Base-by-base conservation (phyloP, 805 yeast genomes). In the Cyberlindnera samutprakarnensis region DNA sequence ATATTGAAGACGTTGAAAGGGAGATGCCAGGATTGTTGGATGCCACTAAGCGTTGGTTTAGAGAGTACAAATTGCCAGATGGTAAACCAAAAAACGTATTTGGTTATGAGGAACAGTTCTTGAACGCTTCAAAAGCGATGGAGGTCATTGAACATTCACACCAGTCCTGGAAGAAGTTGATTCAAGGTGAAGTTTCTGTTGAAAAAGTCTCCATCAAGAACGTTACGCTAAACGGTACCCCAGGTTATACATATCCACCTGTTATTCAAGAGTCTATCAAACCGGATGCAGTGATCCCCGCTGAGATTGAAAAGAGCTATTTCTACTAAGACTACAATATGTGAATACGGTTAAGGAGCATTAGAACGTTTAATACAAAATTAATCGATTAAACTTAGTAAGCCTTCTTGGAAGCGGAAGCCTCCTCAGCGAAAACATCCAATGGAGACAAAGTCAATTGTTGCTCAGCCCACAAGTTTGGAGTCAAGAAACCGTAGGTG, bases 401-500 rank as follows among this genome's bases (percentile, higher is more conserved):
- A 38, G 45, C 45, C 41, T 77, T 81, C 75, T 78, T 80, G 63
- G 72, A 59, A 48, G 70, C 74, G 58, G 75, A 64, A 60, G 84
- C 82, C 66, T 80, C 87, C 57, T 81, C 90, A 61, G 90, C 78
- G 78, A 80, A 88, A 62, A 81, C 77, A 62, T 92, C 98, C 68
- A 92, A 75, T 66, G 98, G 98, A 63, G 95, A 84, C 54, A 83
- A 73, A 61, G 77, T 75, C 64, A 88, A 77, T 49, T 84, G 75
- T 60, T 78, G 76, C 57, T 78, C 83, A 57, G 72, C 72, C 98
- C 98, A 92, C 71, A 92, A 78, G 95, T 88, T 83, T 65, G 98
- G 98, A 68, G 98, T 92, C 74, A 92, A 82, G 97, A 88, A 92
- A 75, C 94, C 96, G 86, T 92, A 92, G 56, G 98, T 86, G 95